Evolutionary conservation across 2,329 filamentous ascomycete genomes (phyloP).

Genomic region (Tricladium varicosporioides): DNA sequence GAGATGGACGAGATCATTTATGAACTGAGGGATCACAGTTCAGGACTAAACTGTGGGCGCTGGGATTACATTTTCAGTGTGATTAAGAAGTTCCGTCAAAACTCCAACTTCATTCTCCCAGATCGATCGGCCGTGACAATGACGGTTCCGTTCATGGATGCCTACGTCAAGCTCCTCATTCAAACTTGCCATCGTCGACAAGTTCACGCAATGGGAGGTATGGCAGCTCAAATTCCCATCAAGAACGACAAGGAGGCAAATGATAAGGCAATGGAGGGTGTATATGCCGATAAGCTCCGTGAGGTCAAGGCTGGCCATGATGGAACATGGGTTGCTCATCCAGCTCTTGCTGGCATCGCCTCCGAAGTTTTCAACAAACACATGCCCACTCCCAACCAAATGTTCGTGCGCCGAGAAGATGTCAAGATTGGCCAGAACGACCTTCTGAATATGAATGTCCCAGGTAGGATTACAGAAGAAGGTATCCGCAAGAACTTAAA

Average conservation of each 20-base stretch:
- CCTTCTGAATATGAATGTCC: constrained; percentile 96
- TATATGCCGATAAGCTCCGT: constrained; percentile 92
- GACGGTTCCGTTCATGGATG: constrained; percentile 97
- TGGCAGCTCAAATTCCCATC: constrained; percentile 98
- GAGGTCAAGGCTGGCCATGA: constrained; percentile 95
- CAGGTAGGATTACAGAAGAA: constrained; percentile 85
- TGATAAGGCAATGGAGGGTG: constrained; percentile 88
- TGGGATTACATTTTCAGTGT: constrained; percentile 99
- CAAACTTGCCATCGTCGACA: constrained; percentile 96
- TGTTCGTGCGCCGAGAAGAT: constrained; percentile 87
- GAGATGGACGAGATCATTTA: constrained; percentile 99
- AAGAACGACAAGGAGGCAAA: constrained; percentile 91
- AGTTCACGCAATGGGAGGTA: constrained; percentile 98
- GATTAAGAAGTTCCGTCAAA: constrained; percentile 99
- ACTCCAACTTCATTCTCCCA: constrained; percentile 88
- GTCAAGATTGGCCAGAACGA: constrained; percentile 84
- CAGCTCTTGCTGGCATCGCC: constrained; percentile 83
- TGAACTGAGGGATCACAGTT: constrained; percentile 93
- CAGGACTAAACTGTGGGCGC: constrained; percentile 94
- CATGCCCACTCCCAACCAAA: constrained; percentile 98
- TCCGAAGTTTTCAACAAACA: constrained; percentile 94
- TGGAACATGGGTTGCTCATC: constrained; percentile 95
- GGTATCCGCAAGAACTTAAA: constrained; percentile 97
- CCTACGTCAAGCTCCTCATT: constrained; percentile 95
- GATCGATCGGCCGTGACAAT: constrained; percentile 91